Evolutionary conservation across 1,139 yeast species (phyloP).

Genomic region (Blastobotrys malaysiensis): DNA sequence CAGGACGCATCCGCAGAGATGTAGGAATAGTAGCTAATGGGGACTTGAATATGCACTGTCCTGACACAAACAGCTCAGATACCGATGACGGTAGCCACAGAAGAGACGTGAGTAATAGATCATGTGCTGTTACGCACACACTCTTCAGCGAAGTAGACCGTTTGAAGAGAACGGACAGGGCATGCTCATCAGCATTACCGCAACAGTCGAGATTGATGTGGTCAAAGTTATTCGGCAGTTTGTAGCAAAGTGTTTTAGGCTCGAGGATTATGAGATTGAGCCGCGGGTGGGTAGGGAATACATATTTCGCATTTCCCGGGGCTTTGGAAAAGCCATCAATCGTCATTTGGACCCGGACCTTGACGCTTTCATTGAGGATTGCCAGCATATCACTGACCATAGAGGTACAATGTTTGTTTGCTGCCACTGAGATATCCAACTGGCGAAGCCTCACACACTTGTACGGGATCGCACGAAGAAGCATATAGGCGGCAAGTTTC

Average conservation of each 20-base stretch:
- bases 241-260: constrained; percentile 6
- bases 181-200: constrained; percentile 2
- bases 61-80: constrained; percentile 2
- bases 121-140: not conserved
- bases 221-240: constrained; percentile 6
- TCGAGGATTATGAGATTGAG: not conserved
- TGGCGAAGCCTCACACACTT: not conserved
- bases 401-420: not conserved
- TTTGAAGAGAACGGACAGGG: constrained; percentile 1
- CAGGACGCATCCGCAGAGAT: not conserved
- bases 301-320: not conserved
- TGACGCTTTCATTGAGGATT: not conserved
- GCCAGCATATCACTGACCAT: not conserved
- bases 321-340: not conserved
- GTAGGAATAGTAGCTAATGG: not conserved
- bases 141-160: not conserved
- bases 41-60: not conserved
- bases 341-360: not conserved
- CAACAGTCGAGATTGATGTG: constrained; percentile 1
- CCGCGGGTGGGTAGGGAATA: not conserved
- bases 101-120: constrained; percentile 2
- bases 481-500: not conserved
- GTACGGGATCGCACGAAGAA: not conserved
- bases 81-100: constrained; percentile 3
- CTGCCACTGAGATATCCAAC: not conserved